These are phyloP conservation scores for Cardiospermum halicacabum DNA, from an alignment of 345 rosid genomes.

Conservation along the genomic window DNA sequence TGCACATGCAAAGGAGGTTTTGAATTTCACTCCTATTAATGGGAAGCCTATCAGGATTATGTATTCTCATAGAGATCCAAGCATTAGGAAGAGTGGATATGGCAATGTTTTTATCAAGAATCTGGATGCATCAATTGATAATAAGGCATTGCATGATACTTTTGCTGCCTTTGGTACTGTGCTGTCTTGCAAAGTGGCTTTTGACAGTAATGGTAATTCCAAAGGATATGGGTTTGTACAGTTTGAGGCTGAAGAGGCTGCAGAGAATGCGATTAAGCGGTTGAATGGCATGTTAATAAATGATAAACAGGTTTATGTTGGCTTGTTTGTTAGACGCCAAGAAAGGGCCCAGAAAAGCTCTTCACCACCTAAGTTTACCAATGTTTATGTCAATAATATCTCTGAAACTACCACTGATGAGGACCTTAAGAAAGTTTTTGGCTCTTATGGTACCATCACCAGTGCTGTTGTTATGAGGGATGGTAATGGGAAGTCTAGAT, in stretches of 20 bases:
- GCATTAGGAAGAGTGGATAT: conserved; percentile 51
- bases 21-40: conserved; percentile 53
- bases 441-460: conserved; percentile 46
- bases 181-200: conserved; percentile 64
- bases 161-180: conserved; percentile 53
- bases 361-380: conserved; percentile 46
- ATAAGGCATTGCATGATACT: conserved; percentile 51
- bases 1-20: conserved; percentile 46
- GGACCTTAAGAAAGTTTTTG: conserved; percentile 55
- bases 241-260: conserved; percentile 58
- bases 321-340: conserved; percentile 46
- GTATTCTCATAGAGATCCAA: conserved; percentile 72
- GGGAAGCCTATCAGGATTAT: conserved; percentile 67
- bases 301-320: conserved; percentile 60
- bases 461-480: conserved; percentile 63
- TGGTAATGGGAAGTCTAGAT: conserved; percentile 51
- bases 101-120: conserved; percentile 76
- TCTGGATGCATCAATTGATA: conserved; percentile 48
- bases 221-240: conserved; percentile 70
- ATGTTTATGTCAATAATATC: conserved; percentile 64
- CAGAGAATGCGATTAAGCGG: conserved; percentile 43
- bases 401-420: conserved; percentile 49
- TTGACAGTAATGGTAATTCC: conserved; percentile 39
- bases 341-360: conserved; percentile 34
- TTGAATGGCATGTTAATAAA: conserved; percentile 67